Conservation (phyloP, 306 rosid genomes). For the Casuarina cunninghamiana region DNA sequence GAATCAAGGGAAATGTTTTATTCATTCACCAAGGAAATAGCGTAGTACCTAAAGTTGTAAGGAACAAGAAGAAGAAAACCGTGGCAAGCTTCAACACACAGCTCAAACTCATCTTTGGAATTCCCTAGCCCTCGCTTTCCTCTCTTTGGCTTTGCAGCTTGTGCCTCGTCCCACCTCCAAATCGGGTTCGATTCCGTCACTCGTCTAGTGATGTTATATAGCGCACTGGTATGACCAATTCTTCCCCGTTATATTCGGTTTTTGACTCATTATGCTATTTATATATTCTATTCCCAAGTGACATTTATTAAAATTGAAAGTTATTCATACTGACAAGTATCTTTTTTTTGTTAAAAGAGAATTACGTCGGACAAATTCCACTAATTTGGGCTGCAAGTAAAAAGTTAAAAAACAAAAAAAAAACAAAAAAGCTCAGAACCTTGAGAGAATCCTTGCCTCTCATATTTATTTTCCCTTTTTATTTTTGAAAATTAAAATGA, state of each 20-base stretch:
- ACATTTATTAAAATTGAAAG: no score
- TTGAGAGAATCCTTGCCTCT: no score
- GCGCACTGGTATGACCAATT: not conserved
- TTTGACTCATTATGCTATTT: no score
- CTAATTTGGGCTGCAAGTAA: no score
- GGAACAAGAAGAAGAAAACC: conserved; percentile 39
- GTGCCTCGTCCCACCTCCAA: not conserved
- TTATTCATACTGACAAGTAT: no score
- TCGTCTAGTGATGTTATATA: not conserved
- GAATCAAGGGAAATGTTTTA: not conserved
- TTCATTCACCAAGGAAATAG: not conserved
- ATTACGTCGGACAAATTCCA: no score
- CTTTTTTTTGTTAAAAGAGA: no score
- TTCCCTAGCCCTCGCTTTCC: not conserved
- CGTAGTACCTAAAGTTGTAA: conserved; percentile 41
- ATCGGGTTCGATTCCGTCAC: not conserved
- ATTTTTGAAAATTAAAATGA: no score
- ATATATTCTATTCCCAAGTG: no score
- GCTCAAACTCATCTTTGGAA: conserved; percentile 29
- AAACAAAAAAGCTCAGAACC: no score
- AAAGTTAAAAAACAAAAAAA: no score
- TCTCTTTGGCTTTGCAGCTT: not conserved
- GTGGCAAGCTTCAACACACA: conserved; percentile 34
- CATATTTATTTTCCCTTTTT: no score
- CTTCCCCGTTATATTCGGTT: not conserved